phyloP scores from a whole-genome alignment of 2,329 filamentous ascomycete species.

The Aspergillus fijiensis region DNA sequence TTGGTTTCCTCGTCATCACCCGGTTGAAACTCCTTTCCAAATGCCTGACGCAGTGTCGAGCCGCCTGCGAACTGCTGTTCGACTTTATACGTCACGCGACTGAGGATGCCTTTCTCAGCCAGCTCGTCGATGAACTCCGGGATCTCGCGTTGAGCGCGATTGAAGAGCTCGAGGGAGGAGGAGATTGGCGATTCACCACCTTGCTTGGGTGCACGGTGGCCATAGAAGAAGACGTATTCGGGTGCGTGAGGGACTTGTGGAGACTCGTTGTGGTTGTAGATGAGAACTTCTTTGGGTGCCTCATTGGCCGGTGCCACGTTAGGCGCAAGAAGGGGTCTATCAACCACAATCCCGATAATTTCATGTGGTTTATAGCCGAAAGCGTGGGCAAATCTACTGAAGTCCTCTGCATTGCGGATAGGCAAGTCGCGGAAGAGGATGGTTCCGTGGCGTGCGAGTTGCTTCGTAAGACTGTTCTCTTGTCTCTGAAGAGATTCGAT shows the following conservation, averaged over 20 bases:
- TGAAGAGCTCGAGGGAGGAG: constrained; percentile 50
- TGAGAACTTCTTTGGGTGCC: constrained; percentile 48
- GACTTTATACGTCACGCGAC: constrained; percentile 44
- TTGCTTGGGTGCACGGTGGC: constrained; percentile 32
- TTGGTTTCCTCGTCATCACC: constrained; percentile 45
- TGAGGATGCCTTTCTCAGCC: constrained; percentile 48
- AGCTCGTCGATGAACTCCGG: constrained; percentile 49
- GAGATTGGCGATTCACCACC: constrained; percentile 50
- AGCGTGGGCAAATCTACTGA: constrained; percentile 51
- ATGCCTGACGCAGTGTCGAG: constrained; percentile 49
- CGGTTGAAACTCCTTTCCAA: constrained; percentile 50
- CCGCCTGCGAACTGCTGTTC: constrained; percentile 48
- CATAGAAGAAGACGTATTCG: constrained; percentile 54
- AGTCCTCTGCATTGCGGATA: constrained; percentile 47
- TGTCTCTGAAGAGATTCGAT: constrained; percentile 38
- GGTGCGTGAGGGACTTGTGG: constrained; percentile 53
- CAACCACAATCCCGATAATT: constrained; percentile 53
- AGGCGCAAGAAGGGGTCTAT: constrained; percentile 45
- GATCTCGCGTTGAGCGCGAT: constrained; percentile 47
- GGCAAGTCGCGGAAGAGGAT: constrained; percentile 50
- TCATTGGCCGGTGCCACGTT: constrained; percentile 52
- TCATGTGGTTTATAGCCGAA: constrained; percentile 52
- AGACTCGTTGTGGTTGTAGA: constrained; percentile 55
- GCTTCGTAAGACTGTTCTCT: constrained; percentile 39
- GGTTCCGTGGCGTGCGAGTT: constrained; percentile 47